Conservation (phyloP, 306 rosid species). For the Rubus parviflorus region DNA sequence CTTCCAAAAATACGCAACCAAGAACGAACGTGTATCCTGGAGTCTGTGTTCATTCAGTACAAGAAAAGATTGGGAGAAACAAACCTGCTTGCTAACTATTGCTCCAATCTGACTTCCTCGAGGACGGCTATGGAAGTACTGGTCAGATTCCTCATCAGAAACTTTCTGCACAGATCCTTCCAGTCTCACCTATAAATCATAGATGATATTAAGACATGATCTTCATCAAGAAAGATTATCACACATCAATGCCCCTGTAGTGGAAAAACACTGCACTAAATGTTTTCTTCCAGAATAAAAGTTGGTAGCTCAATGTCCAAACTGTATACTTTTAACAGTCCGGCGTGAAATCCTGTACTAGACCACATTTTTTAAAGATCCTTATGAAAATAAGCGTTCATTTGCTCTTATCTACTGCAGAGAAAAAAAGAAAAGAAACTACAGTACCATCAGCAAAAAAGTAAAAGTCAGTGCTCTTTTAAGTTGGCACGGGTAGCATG, state of each 20-base stretch:
- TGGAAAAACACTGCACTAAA: background rate
- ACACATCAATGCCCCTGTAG: conserved; percentile 9
- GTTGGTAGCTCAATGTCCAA: background rate
- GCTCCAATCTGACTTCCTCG: conserved; percentile 98
- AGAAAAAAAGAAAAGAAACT: background rate
- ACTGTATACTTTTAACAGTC: background rate
- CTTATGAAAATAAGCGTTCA: background rate
- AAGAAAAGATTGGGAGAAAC: conserved; percentile 9
- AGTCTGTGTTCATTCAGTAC: conserved; percentile 8
- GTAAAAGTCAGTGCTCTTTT: background rate
- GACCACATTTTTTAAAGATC: background rate
- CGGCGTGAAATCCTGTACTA: background rate
- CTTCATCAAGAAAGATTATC: conserved; percentile 24
- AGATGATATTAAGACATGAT: conserved; percentile 4
- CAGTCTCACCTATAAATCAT: conserved; percentile 67
- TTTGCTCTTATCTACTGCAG: background rate
- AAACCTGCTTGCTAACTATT: conserved; percentile 92
- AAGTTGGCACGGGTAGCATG: background rate
- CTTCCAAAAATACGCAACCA: background rate
- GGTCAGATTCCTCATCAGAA: conserved; percentile 83
- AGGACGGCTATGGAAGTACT: conserved; percentile 95
- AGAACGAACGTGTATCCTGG: background rate
- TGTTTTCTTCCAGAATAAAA: background rate
- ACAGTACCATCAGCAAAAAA: background rate
- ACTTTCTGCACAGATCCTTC: conserved; percentile 87